phyloP scores from a whole-genome alignment of 192 early-diverging fungal species.

The Podochytrium sp. region DNA sequence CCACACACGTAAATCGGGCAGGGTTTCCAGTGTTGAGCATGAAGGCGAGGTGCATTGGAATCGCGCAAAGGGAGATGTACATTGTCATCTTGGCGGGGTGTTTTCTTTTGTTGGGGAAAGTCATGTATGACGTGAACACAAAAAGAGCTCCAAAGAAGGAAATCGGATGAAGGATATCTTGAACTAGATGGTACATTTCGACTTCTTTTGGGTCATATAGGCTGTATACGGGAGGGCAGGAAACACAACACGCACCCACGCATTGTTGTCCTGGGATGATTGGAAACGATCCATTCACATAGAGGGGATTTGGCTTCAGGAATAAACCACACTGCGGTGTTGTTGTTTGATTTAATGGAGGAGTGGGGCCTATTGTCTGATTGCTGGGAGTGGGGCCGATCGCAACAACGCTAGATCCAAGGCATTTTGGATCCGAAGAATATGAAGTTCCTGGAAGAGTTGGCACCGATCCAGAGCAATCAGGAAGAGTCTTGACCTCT shows the following conservation, averaged over 20 bases:
- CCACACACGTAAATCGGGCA: neutral
- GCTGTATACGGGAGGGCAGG: too few relatives aligned
- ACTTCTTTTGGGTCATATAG: neutral
- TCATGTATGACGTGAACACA: neutral
- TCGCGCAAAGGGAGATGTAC: neutral
- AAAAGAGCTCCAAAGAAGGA: neutral
- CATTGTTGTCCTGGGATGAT: neutral
- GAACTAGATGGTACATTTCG: neutral
- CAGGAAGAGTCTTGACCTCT: neutral
- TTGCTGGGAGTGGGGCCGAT: too few relatives aligned
- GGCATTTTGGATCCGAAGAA: neutral
- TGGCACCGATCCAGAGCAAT: neutral
- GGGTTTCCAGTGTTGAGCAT: slow-evolving; percentile 1
- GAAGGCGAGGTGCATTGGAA: slow-evolving; percentile 9
- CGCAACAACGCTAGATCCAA: neutral
- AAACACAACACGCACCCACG: neutral
- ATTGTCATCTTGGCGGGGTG: neutral
- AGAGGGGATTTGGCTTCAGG: neutral
- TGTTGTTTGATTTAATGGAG: neutral
- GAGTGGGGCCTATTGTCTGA: too few relatives aligned
- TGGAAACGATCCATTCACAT: neutral
- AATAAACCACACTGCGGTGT: neutral
- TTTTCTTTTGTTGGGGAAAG: neutral
- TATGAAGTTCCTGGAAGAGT: neutral
- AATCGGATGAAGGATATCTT: neutral